These are phyloP conservation scores for Coemansia sp. DNA, from an alignment of 192 early-diverging fungal genomes.

Conservation along the genomic window DNA sequence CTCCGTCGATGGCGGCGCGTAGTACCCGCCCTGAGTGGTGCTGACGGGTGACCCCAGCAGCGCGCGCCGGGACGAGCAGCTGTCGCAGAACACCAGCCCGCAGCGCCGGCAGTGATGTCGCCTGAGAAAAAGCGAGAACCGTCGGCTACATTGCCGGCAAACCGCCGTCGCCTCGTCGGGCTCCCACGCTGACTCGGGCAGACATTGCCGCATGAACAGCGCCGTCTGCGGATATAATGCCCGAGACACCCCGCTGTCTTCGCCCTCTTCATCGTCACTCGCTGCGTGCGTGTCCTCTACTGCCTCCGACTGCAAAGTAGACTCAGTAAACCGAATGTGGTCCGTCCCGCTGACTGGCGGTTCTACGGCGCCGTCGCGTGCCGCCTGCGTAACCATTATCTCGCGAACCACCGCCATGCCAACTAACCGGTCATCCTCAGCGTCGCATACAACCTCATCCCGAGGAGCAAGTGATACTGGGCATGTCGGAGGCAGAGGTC, in stretches of 20 bases:
- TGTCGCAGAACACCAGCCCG: conserved; percentile 82
- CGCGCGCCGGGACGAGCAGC: conserved; percentile 65
- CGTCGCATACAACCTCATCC: conserved; percentile 11
- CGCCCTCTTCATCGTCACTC: background rate
- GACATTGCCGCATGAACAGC: conserved; percentile 41
- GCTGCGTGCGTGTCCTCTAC: background rate
- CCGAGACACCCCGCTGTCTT: background rate
- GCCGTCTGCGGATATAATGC: conserved; percentile 22
- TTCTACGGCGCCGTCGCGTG: background rate
- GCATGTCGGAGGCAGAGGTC: background rate
- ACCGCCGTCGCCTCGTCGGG: conserved; percentile 64
- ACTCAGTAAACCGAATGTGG: background rate
- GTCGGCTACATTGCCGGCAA: conserved; percentile 67
- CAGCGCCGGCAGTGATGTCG: conserved; percentile 93
- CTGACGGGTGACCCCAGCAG: conserved; percentile 54
- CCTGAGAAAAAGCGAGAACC: conserved; percentile 75
- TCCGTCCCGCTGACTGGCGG: background rate
- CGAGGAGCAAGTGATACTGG: background rate
- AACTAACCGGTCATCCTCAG: conserved; percentile 4
- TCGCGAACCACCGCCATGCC: background rate
- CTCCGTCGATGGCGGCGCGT: background rate
- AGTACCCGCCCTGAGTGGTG: conserved; percentile 26
- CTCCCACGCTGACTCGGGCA: conserved; percentile 70
- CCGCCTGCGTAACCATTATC: conserved; percentile 1
- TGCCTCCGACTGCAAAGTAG: background rate